Base-by-base conservation (phyloP, 148 eudicot species). In the Euryodendron excelsum region DNA sequence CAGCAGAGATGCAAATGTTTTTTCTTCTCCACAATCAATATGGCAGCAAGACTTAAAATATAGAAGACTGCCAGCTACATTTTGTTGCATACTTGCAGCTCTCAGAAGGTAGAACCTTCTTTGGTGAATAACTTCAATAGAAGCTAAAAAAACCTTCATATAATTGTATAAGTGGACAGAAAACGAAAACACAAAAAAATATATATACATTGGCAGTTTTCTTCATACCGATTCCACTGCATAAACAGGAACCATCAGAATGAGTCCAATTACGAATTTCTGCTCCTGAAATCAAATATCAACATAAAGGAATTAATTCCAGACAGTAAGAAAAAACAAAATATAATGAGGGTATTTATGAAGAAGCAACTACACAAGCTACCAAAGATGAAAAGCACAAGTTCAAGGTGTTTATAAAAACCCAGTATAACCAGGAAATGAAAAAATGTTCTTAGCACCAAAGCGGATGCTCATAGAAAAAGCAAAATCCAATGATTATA, bases 181-280 rank as follows among this genome's bases (percentile, higher is more conserved):
- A 69, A 13, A 72, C 47, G 47, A 25, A 20, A 37, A 55, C 48
- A 41, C 28, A 27, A 30, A 23, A 44, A 27, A 3, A 55, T n/a
- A n/a, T n/a, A n/a, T n/a, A 41, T 17, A 50, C 15, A 79, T 34
- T 27, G 63, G 70, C 3, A 36, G 37, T 72, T 74, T 79, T 80
- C 41, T 48, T 60, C 88, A 63, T 93, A 96, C 99, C 86, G 98
- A 96, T 87, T 96, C 98, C 78, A 91, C 69, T 65, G 99, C 94
- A 91, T 96, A 96, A 36, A 96, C 99, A 81, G 99, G 99, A 81
- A 96, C 98, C 99, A 96, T 93, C 58, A 96, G 85, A 81, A 96
- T 88, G 75, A 96, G 98, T 77, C 98, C 99, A 80, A 96, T 88
- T 77, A 96, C 79, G 67, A 96, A 96, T 85, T 91, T 93, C 90